These are phyloP conservation scores for Tylopilus sp. DNA, from an alignment of 1,284 basidiomycete species.

Conservation along the genomic window DNA sequence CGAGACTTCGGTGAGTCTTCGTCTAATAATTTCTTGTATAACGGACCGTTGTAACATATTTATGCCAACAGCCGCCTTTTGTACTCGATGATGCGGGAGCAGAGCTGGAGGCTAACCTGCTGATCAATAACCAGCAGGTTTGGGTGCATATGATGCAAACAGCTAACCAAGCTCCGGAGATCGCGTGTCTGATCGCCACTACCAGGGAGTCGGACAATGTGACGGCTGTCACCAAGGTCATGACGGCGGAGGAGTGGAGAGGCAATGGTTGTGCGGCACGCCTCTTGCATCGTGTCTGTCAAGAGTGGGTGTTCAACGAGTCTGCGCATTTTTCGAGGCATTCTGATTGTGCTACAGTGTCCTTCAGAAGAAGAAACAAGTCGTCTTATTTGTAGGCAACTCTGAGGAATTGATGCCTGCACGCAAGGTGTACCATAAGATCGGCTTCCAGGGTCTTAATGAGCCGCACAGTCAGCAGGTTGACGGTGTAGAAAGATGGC, in stretches of 20 bases:
- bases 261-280: constrained; percentile 56
- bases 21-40: background rate
- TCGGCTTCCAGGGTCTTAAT: constrained; percentile 36
- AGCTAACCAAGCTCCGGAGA: constrained; percentile 41
- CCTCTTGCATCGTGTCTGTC: constrained; percentile 55
- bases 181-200: constrained; percentile 74
- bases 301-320: constrained; percentile 45
- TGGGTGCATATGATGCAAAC: constrained; percentile 68
- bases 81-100: constrained; percentile 57
- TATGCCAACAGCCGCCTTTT: constrained; percentile 61
- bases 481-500: constrained; percentile 32
- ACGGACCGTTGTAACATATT: constrained; percentile 6
- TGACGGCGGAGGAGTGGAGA: constrained; percentile 54
- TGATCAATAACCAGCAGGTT: constrained; percentile 60
- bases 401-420: constrained; percentile 27
- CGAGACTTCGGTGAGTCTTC: constrained; percentile 62
- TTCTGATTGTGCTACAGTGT: constrained; percentile 30
- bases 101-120: constrained; percentile 57
- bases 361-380: constrained; percentile 47
- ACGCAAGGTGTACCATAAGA: constrained; percentile 33
- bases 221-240: constrained; percentile 63
- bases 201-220: constrained; percentile 56
- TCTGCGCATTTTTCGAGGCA: background rate
- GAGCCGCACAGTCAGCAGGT: constrained; percentile 17
- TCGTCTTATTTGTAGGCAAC: constrained; percentile 64